These are phyloP conservation scores for Capniomyces stellatus DNA, from an alignment of 371 early-diverging fungal genomes.

Conservation along the genomic window DNA sequence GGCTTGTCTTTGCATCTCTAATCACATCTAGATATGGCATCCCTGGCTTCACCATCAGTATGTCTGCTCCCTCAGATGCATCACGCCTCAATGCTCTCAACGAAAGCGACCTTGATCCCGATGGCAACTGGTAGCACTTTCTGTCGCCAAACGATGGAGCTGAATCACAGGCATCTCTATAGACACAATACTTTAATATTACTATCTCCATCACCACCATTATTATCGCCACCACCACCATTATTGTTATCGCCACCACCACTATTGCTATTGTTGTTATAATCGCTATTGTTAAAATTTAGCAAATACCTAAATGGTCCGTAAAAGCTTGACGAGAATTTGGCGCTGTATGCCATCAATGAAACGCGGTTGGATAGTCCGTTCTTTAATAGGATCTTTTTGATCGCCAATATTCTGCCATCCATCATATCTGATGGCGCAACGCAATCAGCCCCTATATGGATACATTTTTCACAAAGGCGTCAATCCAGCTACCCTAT, in stretches of 20 bases:
- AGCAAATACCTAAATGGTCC: conserved; percentile 65
- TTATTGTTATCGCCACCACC: too few species aligned
- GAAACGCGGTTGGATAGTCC: conserved; percentile 58
- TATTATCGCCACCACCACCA: too few species aligned
- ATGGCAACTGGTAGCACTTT: conserved; percentile 85
- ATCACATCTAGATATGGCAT: conserved; percentile 88
- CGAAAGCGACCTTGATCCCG: conserved; percentile 72
- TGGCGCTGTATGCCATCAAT: conserved; percentile 88
- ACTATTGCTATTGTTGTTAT: too few species aligned
- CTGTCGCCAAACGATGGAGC: conserved; percentile 84
- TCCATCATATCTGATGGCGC: conserved; percentile 98
- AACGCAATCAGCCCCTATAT: conserved; percentile 66
- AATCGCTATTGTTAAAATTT: neutral
- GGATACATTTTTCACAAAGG: too few species aligned
- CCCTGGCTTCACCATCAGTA: conserved; percentile 93
- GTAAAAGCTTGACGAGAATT: conserved; percentile 85
- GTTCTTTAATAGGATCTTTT: conserved; percentile 48
- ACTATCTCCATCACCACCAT: too few species aligned
- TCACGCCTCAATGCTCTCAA: conserved; percentile 77
- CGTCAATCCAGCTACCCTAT: too few species aligned
- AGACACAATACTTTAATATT: too few species aligned
- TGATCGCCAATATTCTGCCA: conserved; percentile 82
- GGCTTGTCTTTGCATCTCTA: conserved; percentile 47
- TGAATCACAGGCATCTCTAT: conserved; percentile 78
- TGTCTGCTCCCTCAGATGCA: conserved; percentile 86